Evolutionary conservation across 1,284 basidiomycete genomes (phyloP), one percentile per base, ranked within the genome.

Genomic region (Fomitiporia mediterranea): DNA sequence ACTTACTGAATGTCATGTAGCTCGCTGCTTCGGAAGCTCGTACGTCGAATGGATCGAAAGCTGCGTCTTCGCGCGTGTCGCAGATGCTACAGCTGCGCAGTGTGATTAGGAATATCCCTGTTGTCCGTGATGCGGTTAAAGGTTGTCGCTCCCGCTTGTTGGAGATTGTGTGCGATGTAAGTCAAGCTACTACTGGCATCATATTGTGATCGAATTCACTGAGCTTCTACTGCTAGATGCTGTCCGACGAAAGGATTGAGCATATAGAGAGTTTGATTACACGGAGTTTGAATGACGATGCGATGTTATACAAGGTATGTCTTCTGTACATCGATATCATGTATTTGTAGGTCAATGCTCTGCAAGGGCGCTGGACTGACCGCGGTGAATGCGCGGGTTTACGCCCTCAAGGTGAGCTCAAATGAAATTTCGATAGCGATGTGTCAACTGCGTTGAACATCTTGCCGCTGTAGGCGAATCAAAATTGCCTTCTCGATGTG

Each of bases 401-500:
- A 93, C 69, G 92, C 93, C 0, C 86, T 95, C 46, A 89, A 84
- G 68, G 86, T 84, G 55, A 15, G 55, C 28, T 23, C n/a, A n/a
- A n/a, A n/a, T 32, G 46, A 38, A 27, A 46, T 38, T 38, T 11
- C 19, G 7, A n/a, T 57, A 17, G 34, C 21, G 23, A 42, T 19
- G 37, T 38, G 43, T 40, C 9, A 44, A 42, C 27, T 9, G 50
- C 28, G 6, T 2, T 9, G 42, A 25, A 17, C 30, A 17, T 39
- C 40, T 17, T 9, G n/a, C n/a, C n/a, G n/a, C n/a, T n/a, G n/a
- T 42, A 87, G 83, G 86, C 89, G 1, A 87, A 89, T 59, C 81
- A 78, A 62, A 90, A 93, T 61, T 82, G 83, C 19, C 76, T 96
- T 8, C 82, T 98, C 9, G 94, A 98, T 61, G 90, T 98, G 2